Base-by-base conservation (phyloP, 106 monocot species). In the Alisma plantagoaquatica region DNA sequence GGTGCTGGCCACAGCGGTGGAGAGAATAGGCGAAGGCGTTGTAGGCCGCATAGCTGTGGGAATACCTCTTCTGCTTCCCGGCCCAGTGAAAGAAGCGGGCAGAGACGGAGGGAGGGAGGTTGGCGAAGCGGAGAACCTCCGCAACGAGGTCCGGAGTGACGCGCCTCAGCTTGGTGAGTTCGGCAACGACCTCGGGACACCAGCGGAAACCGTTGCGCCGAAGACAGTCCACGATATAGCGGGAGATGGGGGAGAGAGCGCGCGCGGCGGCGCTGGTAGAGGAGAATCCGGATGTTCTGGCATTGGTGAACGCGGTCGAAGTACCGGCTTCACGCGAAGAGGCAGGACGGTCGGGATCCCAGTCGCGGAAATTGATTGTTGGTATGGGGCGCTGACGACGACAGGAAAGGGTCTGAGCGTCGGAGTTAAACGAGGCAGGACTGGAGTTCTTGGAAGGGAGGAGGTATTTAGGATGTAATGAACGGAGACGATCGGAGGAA, bases 61-160 rank as follows among this genome's bases (percentile, higher is more conserved):
- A 51, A 71, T 76, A 98, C n/a, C 73, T 70, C 65, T 81, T 84
- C 63, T 98, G 96, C 33, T 65, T 64, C 17, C 65, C 57, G 8
- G 89, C 84, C 80, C 81, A 90, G 63, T 74, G 73, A 66, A 98
- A 98, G 96, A 98, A 77, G 29, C 77, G 85, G 52, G 73, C 28
- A 54, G 77, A 62, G 51, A 84, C 50, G 8, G 66, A 18, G 6
- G 89, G 19, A 6, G 84, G 57, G 16, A 71, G 31, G 38, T 62
- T 57, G n/a, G 56, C 67, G 41, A 70, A 47, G 32, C 77, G 74
- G 75, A 98, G 84, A 57, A 98, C 65, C 63, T 89, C 81, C 22
- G 81, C 22, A 28, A 98, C 64, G n/a, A 90, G 73, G 44, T 63
- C 44, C 3, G 96, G 81, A 3, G 89, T 31, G 42, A 89, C 65